These are phyloP conservation scores for Rhizopogon hawkerae DNA, from an alignment of 1,284 basidiomycete genomes.

Conservation along the genomic window DNA sequence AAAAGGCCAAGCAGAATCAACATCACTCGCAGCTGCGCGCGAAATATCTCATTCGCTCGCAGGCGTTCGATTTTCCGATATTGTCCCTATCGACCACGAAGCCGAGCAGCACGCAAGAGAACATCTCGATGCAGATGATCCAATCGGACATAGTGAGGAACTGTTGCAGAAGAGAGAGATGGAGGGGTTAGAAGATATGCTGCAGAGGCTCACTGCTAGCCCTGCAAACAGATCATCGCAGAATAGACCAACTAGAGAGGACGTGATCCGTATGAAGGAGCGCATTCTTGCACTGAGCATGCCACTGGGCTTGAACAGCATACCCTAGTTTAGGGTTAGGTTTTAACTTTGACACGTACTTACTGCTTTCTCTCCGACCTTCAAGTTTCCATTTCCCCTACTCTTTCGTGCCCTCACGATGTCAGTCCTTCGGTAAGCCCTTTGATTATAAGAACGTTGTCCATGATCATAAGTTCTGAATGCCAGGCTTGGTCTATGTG, in stretches of 20 bases:
- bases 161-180: conserved; percentile 38
- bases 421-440: conserved; percentile 22
- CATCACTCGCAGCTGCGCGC: conserved; percentile 35
- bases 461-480: not conserved
- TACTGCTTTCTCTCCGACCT: not conserved
- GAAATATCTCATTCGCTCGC: conserved; percentile 46
- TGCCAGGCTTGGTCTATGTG: conserved; percentile 53
- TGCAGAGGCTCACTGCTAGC: conserved; percentile 36
- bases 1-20: conserved; percentile 7
- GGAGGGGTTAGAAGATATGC: conserved; percentile 50
- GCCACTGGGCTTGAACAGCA: conserved; percentile 26
- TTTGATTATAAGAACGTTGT: not conserved
- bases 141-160: conserved; percentile 34
- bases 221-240: conserved; percentile 7
- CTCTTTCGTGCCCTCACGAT: conserved; percentile 9
- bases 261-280: conserved; percentile 34
- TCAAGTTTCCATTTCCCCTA: not conserved
- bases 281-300: conserved; percentile 31
- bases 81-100: conserved; percentile 62
- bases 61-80: conserved; percentile 53
- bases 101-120: conserved; percentile 63
- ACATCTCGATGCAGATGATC: conserved; percentile 38
- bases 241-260: conserved; percentile 35
- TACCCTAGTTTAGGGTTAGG: conserved; percentile 24
- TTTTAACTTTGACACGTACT: conserved; percentile 20